Base-by-base conservation (phyloP, 2,329 filamentous ascomycete species). In the Sporothrix dimorphospora region DNA sequence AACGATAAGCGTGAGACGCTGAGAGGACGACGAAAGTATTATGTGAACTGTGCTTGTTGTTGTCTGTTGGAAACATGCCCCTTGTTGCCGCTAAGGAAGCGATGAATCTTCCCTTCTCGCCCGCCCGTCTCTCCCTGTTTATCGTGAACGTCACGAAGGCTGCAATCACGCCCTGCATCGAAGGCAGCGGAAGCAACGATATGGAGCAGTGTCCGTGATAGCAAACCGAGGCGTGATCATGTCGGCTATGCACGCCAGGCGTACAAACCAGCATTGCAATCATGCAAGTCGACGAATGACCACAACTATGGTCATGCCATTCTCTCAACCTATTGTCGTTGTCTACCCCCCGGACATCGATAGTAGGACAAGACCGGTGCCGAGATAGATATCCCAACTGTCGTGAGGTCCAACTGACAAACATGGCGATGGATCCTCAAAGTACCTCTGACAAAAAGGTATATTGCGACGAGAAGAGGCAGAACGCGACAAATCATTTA, bases 391-490 rank as follows among this genome's bases (percentile, higher is more conserved):
- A 27, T 38, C 3, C 14, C 5, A 4, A 19, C 21, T 45, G n/a
- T 65, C 34, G 59, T 45, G 59, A 45, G 38, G 42, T 63, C 11
- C 19, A 40, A 12, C 2, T 4, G 30, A 40, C 3, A n/a, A 16
- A 45, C 30, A 34, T 27, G 21, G 19, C 11, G 8, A 5, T 7
- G 16, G 59, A 27, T 6, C 7, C 21, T 42, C 11, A 21, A 65
- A 45, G 59, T 65, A 65, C 38, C 38, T 27, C 59, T 30, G 34
- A 65, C 59, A 65, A 45, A 45, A 45, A 65, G 59, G 59, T 65
- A 45, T 38, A 27, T 65, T 4, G 11, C 0, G 6, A 40, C 16
- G 34, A 27, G n/a, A 63, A 63, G 11, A 24, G 9, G n/a, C 34
- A 27, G 6, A 19, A 24, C 11, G 14, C 1, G 2, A 21, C 11